phyloP scores from a whole-genome alignment of 805 yeast genomes.

The Candida arabinofermentans region DNA sequence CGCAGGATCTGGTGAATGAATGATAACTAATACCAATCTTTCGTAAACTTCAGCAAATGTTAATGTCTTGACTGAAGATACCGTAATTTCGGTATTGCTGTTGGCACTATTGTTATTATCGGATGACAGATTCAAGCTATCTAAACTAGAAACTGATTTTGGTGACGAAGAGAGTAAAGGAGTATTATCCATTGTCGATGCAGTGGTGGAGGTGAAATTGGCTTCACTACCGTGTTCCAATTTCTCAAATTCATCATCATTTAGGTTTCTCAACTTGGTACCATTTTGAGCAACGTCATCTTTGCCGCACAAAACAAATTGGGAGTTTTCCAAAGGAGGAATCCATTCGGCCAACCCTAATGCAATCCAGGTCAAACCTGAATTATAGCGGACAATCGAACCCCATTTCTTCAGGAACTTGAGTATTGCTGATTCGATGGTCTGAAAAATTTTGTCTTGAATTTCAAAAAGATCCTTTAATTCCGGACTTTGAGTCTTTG shows the following conservation, averaged over 20 bases:
- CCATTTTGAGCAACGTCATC: constrained; percentile 39
- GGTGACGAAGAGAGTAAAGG: constrained; percentile 25
- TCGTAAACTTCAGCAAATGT: constrained; percentile 69
- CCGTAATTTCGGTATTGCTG: neutral
- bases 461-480: constrained; percentile 34
- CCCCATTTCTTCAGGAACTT: constrained; percentile 80
- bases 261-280: constrained; percentile 31
- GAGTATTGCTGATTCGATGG: constrained; percentile 55
- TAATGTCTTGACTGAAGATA: constrained; percentile 35
- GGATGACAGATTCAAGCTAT: constrained; percentile 14
- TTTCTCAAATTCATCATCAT: constrained; percentile 30
- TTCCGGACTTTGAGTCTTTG: constrained; percentile 27
- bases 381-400: constrained; percentile 66
- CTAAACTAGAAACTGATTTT: constrained; percentile 22
- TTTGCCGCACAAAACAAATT: constrained; percentile 53
- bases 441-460: constrained; percentile 51
- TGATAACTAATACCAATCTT: constrained; percentile 65
- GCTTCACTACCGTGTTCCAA: constrained; percentile 18
- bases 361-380: constrained; percentile 85
- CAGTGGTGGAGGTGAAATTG: constrained; percentile 7
- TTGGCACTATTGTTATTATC: constrained; percentile 7
- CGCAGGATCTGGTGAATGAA: constrained; percentile 63
- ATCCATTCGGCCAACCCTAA: constrained; percentile 86
- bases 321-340: constrained; percentile 56
- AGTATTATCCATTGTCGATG: constrained; percentile 21